phyloP scores from a whole-genome alignment of 129 eudicot genomes.

The Centrapalus pauciflorus region DNA sequence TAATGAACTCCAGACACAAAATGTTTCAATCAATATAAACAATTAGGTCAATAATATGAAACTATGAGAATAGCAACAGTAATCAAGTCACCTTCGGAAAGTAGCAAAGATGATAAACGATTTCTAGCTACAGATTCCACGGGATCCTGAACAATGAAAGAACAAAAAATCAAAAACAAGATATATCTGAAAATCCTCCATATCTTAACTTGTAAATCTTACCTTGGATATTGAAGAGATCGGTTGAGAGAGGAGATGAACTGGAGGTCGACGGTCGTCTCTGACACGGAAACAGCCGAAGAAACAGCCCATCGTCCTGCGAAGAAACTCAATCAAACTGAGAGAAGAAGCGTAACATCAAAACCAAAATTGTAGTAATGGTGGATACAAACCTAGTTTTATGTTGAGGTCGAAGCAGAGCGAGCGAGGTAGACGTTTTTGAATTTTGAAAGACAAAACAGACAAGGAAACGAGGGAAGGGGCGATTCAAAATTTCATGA shows the following conservation, averaged over 20 bases:
- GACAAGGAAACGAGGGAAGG: constrained; percentile 26
- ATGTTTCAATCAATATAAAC: not conserved
- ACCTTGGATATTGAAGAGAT: constrained; percentile 25
- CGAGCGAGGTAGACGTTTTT: constrained; percentile 5
- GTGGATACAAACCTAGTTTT: constrained; percentile 17
- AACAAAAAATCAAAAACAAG: not conserved
- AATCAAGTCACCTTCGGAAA: constrained; percentile 39
- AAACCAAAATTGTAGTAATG: not conserved
- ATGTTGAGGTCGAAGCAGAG: not conserved
- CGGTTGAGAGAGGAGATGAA: constrained; percentile 23
- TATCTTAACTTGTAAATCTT: not conserved
- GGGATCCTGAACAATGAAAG: constrained; percentile 25
- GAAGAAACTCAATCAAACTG: constrained; percentile 9
- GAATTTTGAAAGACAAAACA: constrained; percentile 17
- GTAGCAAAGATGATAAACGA: constrained; percentile 38
- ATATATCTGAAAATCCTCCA: not conserved
- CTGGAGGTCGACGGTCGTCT: constrained; percentile 25
- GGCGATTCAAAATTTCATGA: constrained; percentile 19
- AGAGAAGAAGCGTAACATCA: constrained; percentile 9
- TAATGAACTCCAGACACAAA: not conserved
- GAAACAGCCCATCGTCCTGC: constrained; percentile 57
- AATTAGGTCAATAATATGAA: constrained; percentile 1
- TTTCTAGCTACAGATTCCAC: constrained; percentile 19
- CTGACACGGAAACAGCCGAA: constrained; percentile 56
- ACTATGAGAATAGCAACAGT: not conserved